Percentiles rank a stretch among this genome's conserved stretches.
These are phyloP conservation scores for Fusarium dimerum DNA, from an alignment of 2,329 filamentous ascomycete species.

Conservation along the genomic window DNA sequence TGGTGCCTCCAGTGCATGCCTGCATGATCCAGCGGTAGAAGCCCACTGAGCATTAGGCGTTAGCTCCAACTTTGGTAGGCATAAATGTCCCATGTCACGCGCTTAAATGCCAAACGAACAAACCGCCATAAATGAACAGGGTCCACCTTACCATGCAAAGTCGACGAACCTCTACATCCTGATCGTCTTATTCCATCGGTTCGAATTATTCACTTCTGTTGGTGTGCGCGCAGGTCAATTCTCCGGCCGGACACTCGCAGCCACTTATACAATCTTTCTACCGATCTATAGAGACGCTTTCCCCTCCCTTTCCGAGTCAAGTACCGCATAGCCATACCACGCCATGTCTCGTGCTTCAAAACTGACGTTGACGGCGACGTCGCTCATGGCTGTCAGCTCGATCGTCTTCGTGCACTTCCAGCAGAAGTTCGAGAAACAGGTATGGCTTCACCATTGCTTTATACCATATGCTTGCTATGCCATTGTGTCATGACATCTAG, in stretches of 20 bases:
- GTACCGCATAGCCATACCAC: not conserved
- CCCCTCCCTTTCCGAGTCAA: not conserved
- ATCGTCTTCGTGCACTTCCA: slow-evolving; percentile 87
- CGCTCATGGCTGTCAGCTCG: slow-evolving; percentile 72
- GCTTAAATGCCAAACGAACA: not conserved
- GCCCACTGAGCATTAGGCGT: too few relatives aligned
- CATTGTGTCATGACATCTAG: not conserved
- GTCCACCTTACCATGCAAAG: too few relatives aligned
- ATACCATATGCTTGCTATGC: not conserved
- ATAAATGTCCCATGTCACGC: not conserved
- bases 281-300: not conserved
- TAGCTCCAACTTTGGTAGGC: not conserved
- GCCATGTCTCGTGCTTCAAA: slow-evolving; percentile 90
- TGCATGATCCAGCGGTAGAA: not conserved
- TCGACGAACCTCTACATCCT: not conserved
- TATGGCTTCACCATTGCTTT: slow-evolving; percentile 39
- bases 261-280: not conserved
- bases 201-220: fast-evolving
- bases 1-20: not conserved
- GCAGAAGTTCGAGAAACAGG: slow-evolving; percentile 80
- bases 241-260: not conserved
- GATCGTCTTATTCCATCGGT: not conserved
- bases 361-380: slow-evolving; percentile 77
- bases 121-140: too few relatives aligned
- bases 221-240: not conserved